Evolutionary conservation across 2,329 filamentous ascomycete genomes (phyloP).

Genomic region (Penicillium sp.): DNA sequence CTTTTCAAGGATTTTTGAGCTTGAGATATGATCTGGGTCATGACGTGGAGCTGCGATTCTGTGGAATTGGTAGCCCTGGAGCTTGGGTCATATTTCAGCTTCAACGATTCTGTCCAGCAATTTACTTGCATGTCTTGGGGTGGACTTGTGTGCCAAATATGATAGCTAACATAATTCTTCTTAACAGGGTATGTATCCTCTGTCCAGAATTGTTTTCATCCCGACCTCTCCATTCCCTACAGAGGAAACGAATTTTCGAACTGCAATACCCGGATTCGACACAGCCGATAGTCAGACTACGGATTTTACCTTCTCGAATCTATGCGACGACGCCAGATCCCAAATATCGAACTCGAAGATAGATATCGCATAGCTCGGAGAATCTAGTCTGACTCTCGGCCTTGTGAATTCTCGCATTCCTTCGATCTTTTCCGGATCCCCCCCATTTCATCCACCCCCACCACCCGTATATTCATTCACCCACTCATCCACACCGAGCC

Average conservation of each 20-base stretch:
- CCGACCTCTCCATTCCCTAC: neutral
- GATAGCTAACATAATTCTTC: slow-evolving; percentile 17
- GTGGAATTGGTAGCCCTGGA: slow-evolving; percentile 6
- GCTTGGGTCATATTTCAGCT: slow-evolving; percentile 4
- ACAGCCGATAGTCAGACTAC: neutral
- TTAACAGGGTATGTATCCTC: slow-evolving; percentile 29
- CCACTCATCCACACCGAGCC: neutral
- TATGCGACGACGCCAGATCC: neutral
- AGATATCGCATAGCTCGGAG: neutral
- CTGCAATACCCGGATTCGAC: neutral
- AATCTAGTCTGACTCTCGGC: slow-evolving; percentile 1
- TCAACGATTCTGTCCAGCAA: neutral
- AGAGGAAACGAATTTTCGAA: slow-evolving; percentile 1
- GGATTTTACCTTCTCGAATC: neutral
- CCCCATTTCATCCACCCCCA: neutral
- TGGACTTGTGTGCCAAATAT: neutral
- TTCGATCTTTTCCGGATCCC: neutral
- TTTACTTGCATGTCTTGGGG: neutral
- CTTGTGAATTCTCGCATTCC: neutral
- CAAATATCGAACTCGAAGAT: neutral
- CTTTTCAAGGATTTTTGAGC: neutral
- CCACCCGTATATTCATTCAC: neutral
- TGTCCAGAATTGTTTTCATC: neutral
- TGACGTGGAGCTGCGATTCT: slow-evolving; percentile 11
- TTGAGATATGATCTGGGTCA: neutral